phyloP scores from a whole-genome alignment of 225 moss, liverwort and hornwort genomes.

The Sphagnum contortum region DNA sequence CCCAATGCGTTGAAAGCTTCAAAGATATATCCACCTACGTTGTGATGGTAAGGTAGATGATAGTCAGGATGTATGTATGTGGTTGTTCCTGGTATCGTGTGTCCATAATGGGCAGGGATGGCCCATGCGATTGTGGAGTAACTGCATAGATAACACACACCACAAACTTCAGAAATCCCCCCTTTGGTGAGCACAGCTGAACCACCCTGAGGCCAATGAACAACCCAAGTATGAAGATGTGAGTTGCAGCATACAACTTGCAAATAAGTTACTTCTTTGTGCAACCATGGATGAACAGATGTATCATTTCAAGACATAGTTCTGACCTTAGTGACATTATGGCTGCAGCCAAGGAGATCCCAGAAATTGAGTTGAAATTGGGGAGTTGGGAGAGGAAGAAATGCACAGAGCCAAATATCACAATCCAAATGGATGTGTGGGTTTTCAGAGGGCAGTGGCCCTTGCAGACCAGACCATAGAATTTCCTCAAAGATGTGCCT shows the following conservation, averaged over 20 bases:
- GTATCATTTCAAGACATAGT: not conserved
- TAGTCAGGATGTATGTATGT: conserved; percentile 7
- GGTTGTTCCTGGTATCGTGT: conserved; percentile 12
- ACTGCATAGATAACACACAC: conserved; percentile 11
- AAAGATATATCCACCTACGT: conserved; percentile 21
- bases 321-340: conserved; percentile 46
- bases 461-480: conserved; percentile 23
- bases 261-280: too few species aligned
- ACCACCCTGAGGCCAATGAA: not conserved
- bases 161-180: not conserved
- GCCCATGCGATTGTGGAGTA: conserved; percentile 56
- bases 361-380: conserved; percentile 44
- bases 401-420: conserved; percentile 39
- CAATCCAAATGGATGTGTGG: conserved; percentile 16
- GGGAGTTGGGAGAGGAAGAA: conserved; percentile 40
- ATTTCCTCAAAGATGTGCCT: conserved; percentile 12
- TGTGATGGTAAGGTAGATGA: conserved; percentile 9
- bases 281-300: too few species aligned
- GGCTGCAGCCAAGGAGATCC: conserved; percentile 37
- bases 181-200: too few species aligned
- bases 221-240: not conserved
- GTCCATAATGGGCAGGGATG: conserved; percentile 21
- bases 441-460: conserved; percentile 7
- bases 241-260: not conserved
- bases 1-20: conserved; percentile 37